A percentile compares a stretch with the other conserved stretches of the same genome.
These are phyloP conservation scores for Termitomyces sp. DNA, from an alignment of 768 basidiomycete genomes.

Conservation along the genomic window DNA sequence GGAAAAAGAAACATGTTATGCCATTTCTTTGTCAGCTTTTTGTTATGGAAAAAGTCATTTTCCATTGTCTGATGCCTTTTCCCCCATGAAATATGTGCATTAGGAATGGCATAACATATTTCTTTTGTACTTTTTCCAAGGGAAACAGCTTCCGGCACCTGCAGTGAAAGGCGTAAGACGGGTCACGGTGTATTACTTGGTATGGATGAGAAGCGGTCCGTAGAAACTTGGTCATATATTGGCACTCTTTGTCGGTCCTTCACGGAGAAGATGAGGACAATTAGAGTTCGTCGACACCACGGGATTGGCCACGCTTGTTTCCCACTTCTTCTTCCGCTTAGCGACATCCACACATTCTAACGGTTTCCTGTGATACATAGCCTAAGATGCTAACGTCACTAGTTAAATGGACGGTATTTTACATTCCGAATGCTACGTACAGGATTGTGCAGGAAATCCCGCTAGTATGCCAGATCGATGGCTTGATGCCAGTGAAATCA, in stretches of 20 bases:
- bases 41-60: constrained; percentile 60
- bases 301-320: constrained; percentile 65
- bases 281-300: constrained; percentile 37
- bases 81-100: no score
- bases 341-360: constrained; percentile 84
- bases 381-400: constrained; percentile 62
- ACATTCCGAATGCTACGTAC: constrained; percentile 35
- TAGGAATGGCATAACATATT: no score
- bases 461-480: constrained; percentile 86
- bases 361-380: constrained; percentile 54
- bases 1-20: no score
- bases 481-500: constrained; percentile 55
- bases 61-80: no score
- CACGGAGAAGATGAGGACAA: background rate
- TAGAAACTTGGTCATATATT: constrained; percentile 74
- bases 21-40: no score
- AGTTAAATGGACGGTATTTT: background rate
- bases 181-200: constrained; percentile 47
- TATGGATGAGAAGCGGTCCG: constrained; percentile 65
- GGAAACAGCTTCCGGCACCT: no score
- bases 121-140: no score
- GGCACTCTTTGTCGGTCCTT: constrained; percentile 67
- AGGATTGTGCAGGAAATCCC: constrained; percentile 92
- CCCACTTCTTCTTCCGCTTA: constrained; percentile 73
- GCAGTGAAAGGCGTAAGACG: constrained; percentile 57